Evolutionary conservation across 1,284 basidiomycete species (phyloP).

Genomic region (Schizophyllum commune): DNA sequence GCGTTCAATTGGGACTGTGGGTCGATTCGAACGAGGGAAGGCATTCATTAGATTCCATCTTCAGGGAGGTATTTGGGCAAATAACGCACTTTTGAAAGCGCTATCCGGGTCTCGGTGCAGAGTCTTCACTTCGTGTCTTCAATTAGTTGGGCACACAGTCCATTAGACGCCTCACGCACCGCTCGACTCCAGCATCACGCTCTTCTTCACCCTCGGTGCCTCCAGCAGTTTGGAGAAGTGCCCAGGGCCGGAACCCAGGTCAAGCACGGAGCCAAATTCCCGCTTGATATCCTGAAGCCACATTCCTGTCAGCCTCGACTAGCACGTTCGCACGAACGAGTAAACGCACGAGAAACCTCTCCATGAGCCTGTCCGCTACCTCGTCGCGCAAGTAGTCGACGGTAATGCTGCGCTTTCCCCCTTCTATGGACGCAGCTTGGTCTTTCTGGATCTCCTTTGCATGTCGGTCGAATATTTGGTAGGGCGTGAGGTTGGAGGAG

Average conservation of each 20-base stretch:
- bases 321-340: slow-evolving; percentile 1
- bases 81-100: slow-evolving; percentile 63
- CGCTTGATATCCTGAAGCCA: slow-evolving; percentile 79
- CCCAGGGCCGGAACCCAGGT: slow-evolving; percentile 92
- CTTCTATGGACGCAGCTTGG: slow-evolving; percentile 55
- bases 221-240: slow-evolving; percentile 86
- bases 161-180: slow-evolving; percentile 33
- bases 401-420: slow-evolving; percentile 54
- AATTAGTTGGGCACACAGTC: slow-evolving; percentile 2
- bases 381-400: slow-evolving; percentile 94
- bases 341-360: slow-evolving; percentile 66
- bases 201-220: slow-evolving; percentile 60
- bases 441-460: slow-evolving; percentile 82
- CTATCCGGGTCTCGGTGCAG: slow-evolving; percentile 68
- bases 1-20: slow-evolving; percentile 62
- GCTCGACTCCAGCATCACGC: slow-evolving; percentile 86
- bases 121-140: slow-evolving; percentile 37
- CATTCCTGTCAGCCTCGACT: slow-evolving; percentile 1
- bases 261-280: slow-evolving; percentile 75
- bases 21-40: slow-evolving; percentile 1
- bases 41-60: not conserved
- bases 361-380: slow-evolving; percentile 85
- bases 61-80: slow-evolving; percentile 4
- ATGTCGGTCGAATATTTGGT: slow-evolving; percentile 83
- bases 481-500: slow-evolving; percentile 28